These are phyloP conservation scores for Candida yuanshanica DNA, from an alignment of 805 yeast species.

Conservation along the genomic window DNA sequence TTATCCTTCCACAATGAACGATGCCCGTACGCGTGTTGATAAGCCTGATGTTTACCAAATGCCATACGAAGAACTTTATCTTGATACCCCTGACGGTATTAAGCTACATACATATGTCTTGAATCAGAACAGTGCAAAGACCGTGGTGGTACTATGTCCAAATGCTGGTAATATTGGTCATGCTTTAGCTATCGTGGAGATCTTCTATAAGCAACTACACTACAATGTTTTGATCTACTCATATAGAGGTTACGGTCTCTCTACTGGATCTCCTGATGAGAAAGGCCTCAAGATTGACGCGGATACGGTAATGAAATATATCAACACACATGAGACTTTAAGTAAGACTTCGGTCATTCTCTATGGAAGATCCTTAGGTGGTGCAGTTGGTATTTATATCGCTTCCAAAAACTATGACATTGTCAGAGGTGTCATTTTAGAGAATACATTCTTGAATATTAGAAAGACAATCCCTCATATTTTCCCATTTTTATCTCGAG, in stretches of 20 bases:
- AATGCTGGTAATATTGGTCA: conserved; percentile 97
- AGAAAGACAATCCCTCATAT: conserved; percentile 68
- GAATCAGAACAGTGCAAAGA: conserved; percentile 54
- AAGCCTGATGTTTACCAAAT: conserved; percentile 70
- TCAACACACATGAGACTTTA: conserved; percentile 49
- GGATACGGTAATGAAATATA: conserved; percentile 56
- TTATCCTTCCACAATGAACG: conserved; percentile 80
- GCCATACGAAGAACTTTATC: conserved; percentile 52
- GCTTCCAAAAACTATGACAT: conserved; percentile 50
- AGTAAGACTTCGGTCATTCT: conserved; percentile 50
- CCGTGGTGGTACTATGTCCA: conserved; percentile 77
- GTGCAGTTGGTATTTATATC: conserved; percentile 86
- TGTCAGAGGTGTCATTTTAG: conserved; percentile 66
- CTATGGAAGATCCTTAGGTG: conserved; percentile 91
- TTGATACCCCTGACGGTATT: conserved; percentile 68
- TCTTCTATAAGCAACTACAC: conserved; percentile 55
- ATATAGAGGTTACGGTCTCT: conserved; percentile 85
- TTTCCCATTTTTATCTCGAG: conserved; percentile 57
- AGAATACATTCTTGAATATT: conserved; percentile 79
- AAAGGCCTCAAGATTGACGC: conserved; percentile 79
- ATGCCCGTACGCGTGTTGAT: conserved; percentile 64
- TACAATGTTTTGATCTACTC: conserved; percentile 81
- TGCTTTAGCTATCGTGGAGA: conserved; percentile 70
- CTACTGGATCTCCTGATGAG: conserved; percentile 75
- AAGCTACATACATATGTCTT: conserved; percentile 60